Evolutionary conservation across 495 filamentous ascomycete genomes (phyloP), one percentile per base, ranked within the genome.

Genomic region (Tuber indicum): DNA sequence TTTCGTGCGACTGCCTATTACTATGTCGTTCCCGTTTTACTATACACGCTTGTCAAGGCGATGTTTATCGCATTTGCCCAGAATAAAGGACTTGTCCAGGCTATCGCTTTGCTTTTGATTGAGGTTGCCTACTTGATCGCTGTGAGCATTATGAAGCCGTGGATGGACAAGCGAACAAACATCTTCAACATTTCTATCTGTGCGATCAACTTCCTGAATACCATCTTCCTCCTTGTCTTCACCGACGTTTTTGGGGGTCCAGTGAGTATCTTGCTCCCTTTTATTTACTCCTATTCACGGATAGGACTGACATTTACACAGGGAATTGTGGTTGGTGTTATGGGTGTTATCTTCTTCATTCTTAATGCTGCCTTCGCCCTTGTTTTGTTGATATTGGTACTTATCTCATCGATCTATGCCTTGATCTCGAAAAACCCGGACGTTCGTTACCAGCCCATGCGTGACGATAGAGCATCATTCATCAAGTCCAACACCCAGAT

Each of bases 131-230:
- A 93, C 81, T 87, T 99, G 78, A 91, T 98, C 81, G 89, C 84
- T 44, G 90, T 93, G 47, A 92, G 89, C 78, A 90, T 97, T 70
- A 86, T 97, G 81, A 91, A 93, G 62, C 96, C 96, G 10, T 99
- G 94, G 91, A 98, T 99, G 96, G 96, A 99, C 87, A 98, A 97
- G 89, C 96, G 94, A 86, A 98, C 95, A 76, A 99, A 99, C 84
- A 89, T 91, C 72, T 97, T 96, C 88, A 98, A 98, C 86, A 97
- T 99, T 79, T 87, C 94, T 74, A 98, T 99, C 82, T 91, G 89
- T 74, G 91, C 89, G 44, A 86, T 97, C 82, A 98, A 98, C 85
- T 97, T 98, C 84, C 83, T 98, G 84, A 97, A 97, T 84, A 89
- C 90, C 77, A 90, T 97, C 84, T 94, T 96, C 86, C 87, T 97